phyloP scores from a whole-genome alignment of 306 rosid genomes.

The Casuarina glauca region DNA sequence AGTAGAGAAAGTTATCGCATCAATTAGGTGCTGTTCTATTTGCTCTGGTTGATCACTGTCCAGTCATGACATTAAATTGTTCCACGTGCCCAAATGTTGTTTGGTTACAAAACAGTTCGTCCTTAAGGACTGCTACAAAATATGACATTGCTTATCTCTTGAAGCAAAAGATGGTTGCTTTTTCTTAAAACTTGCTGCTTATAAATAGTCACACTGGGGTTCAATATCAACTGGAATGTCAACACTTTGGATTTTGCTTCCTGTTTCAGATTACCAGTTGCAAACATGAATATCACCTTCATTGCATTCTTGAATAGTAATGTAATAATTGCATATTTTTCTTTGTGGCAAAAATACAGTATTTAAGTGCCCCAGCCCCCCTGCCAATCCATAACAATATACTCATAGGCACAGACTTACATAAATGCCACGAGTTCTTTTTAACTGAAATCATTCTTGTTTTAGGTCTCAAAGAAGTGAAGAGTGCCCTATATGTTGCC shows the following conservation, averaged over 20 bases:
- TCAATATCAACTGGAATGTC: conserved; percentile 14
- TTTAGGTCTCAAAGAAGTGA: conserved; percentile 88
- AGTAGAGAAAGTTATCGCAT: background rate
- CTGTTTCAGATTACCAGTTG: conserved; percentile 76
- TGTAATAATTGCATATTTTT: conserved; percentile 9
- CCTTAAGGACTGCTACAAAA: background rate
- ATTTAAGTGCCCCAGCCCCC: background rate
- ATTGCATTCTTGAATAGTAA: conserved; percentile 95
- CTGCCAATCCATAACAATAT: no score
- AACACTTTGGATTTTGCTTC: conserved; percentile 14
- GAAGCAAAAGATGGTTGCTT: conserved; percentile 1
- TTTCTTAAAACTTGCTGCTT: conserved; percentile 18
- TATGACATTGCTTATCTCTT: background rate
- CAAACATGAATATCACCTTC: conserved; percentile 96
- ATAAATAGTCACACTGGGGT: conserved; percentile 6
- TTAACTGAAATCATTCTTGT: conserved; percentile 8
- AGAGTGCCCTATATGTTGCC: conserved; percentile 97
- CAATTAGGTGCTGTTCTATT: no score
- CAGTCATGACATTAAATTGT: background rate
- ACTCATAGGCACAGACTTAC: background rate
- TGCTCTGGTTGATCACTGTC: background rate
- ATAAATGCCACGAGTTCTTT: conserved; percentile 12
- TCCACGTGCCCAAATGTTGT: background rate
- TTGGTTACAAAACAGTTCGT: background rate
- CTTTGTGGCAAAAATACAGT: background rate